Evolutionary conservation across 1,139 yeast genomes (phyloP), one percentile per base, ranked within the genome.

Genomic region (Kurtzmaniella quercitrusa): DNA sequence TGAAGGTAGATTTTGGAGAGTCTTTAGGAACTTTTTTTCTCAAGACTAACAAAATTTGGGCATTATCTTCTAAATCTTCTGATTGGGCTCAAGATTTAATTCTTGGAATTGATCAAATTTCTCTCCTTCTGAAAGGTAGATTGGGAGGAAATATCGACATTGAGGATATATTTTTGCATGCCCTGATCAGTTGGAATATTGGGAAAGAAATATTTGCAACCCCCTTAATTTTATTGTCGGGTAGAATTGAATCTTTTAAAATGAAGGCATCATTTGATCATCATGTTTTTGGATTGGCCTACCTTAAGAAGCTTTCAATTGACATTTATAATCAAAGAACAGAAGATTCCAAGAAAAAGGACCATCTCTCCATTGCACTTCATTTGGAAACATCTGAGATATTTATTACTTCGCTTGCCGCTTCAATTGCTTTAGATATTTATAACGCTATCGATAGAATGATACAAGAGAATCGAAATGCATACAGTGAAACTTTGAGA

Each of bases 331-430:
- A 91, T 58, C 88, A 85, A 56, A 79, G 75, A 54, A 83, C 77
- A 44, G 68, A 68, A 38, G 56, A 56, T 3, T 36, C 7, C 2
- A 27, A 15, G 9, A 60, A 73, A 23, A 79, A 79, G 45, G 95
- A 89, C 56, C 77, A 79, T 45, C 66, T 91, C 17, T 77, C 77
- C 47, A 86, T 82, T 1, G 68, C 73, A 2, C 70, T 81, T 1
- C 71, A 73, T 15, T 75, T 86, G 50, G 80, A 73, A 2, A 70
- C 79, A 0, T 71, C 84, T 11, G 80, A 78, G 46, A 54, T 88
- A 1, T 87, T 78, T 54, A 70, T 85, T 46, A 90, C 98, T 0
- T 88, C 96, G 0, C 72, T 93, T 54, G 84, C 95, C 0, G 94
- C 95, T 0, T 84, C 96, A 0, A 89, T 85, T 55, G 68, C 88